These are phyloP conservation scores for Discostella pseudostelligera DNA, from an alignment of 108 stramenopile genomes.

Conservation along the genomic window DNA sequence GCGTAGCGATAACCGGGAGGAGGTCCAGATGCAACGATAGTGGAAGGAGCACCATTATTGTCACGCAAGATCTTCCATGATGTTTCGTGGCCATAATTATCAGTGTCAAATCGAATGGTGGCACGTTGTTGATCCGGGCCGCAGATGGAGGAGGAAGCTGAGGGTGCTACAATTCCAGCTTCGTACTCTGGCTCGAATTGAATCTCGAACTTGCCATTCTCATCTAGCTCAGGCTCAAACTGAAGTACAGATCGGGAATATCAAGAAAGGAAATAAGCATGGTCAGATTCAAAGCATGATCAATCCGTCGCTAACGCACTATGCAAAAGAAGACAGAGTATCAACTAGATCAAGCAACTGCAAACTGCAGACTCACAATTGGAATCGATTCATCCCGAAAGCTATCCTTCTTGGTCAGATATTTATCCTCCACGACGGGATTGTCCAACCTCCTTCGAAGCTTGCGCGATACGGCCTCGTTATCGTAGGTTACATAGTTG, in stretches of 20 bases:
- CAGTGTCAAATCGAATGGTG: background rate
- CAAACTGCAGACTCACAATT: no score
- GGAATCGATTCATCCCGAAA: constrained; percentile 1
- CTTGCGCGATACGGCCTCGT: no score
- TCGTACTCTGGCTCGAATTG: background rate
- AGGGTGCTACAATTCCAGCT: background rate
- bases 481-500: no score
- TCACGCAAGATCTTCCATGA: background rate
- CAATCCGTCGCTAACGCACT: no score
- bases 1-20: background rate
- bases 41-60: background rate
- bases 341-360: no score
- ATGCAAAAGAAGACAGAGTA: no score
- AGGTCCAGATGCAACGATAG: background rate
- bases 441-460: background rate
- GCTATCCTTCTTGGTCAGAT: background rate
- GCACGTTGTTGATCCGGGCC: background rate
- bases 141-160: background rate
- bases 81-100: background rate
- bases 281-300: no score
- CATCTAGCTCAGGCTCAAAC: background rate
- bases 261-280: no score
- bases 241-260: background rate
- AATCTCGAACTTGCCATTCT: background rate
- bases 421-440: background rate